Percentiles rank a stretch among this genome's conserved stretches.
Conservation (phyloP, 2,329 filamentous ascomycete species). For the Cladosporium oxysporum region DNA sequence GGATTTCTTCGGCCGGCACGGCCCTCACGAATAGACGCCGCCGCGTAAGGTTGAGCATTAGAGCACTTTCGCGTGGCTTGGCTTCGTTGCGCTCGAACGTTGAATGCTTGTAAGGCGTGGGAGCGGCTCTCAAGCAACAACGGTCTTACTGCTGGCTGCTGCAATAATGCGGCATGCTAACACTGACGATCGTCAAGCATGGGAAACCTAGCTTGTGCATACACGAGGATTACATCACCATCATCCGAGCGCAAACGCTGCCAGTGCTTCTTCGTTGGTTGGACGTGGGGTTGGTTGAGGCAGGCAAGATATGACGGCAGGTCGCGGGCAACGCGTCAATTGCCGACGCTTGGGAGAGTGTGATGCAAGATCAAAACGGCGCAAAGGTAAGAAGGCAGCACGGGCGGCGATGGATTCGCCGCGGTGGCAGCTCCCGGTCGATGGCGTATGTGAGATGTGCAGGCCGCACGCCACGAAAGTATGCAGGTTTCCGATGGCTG, state of each 20-base stretch:
- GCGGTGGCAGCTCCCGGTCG: not conserved
- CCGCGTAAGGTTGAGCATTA: slow-evolving; percentile 6
- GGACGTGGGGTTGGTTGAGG: not conserved
- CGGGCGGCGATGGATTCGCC: not conserved
- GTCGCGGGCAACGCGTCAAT: not conserved
- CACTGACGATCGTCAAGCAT: not conserved
- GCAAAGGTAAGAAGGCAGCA: not conserved
- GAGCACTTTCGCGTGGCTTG: not conserved
- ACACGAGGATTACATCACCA: not conserved
- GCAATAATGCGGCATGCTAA: not conserved
- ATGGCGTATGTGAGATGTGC: not conserved
- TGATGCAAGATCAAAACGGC: not conserved
- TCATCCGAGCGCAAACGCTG: slow-evolving; percentile 9
- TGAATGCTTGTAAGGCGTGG: slow-evolving; percentile 8
- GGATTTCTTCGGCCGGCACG: slow-evolving; percentile 3
- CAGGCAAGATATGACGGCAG: slow-evolving; percentile 1
- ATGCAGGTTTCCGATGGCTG: slow-evolving; percentile 3
- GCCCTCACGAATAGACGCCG: not conserved
- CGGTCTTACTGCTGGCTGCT: not conserved
- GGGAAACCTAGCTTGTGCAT: not conserved
- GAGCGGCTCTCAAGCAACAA: not conserved
- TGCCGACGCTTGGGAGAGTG: slow-evolving; percentile 1
- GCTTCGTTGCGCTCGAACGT: slow-evolving; percentile 1
- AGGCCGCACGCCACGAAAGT: slow-evolving; percentile 6
- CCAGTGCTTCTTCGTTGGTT: not conserved